Base-by-base conservation (phyloP, 768 basidiomycete species). In the Pilatotrama ljubarskyi region DNA sequence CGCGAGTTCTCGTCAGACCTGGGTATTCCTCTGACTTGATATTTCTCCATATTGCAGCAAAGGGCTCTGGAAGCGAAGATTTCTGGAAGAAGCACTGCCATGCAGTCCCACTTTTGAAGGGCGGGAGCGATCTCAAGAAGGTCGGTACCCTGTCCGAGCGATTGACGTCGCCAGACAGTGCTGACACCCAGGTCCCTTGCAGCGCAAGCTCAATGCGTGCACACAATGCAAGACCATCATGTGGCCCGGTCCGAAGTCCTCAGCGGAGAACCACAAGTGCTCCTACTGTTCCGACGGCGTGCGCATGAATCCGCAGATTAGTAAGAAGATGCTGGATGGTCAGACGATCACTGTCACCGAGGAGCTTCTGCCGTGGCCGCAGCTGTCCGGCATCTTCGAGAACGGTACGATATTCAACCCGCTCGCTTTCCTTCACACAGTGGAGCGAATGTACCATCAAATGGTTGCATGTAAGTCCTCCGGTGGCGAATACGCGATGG, bases 261-360 rank as follows among this genome's bases (percentile, higher is more conserved):
- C 32, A 3, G 8, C 13, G 11, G 13, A 17, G 18, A 64, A 66
- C 24, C 65, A 64, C 60, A 61, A 62, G 44, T 9, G 20, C 6
- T 37, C 10, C 3, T 55, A 14, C 36, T 67, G 66, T 54, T 55
- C 61, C 0, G 66, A 67, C 41, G 66, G 64, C 11, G 61, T 35
- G 0, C 47, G 41, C 2, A 24, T 29, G 41, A 43, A 8, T 13
- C 3, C 26, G 13, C 52, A 42, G 40, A 32, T 29, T 25, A 9
- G 42, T 2, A 4, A 29, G 24, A 41, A 42, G 15, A 24, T 15
- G 2, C 24, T 52, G 14, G 17, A 26, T 32, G 52, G 41, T 2
- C 40, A 42, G 40, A 18, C 46, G 17, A 41, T 40, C 13, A 37
- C 13, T 10, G 17, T 46, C 17, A 15, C 15, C 11, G 38, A 50